Percentiles rank a stretch among this genome's conserved stretches.
Conservation (phyloP, 164 flowering plant genomes). For the Litsea cubeba region DNA sequence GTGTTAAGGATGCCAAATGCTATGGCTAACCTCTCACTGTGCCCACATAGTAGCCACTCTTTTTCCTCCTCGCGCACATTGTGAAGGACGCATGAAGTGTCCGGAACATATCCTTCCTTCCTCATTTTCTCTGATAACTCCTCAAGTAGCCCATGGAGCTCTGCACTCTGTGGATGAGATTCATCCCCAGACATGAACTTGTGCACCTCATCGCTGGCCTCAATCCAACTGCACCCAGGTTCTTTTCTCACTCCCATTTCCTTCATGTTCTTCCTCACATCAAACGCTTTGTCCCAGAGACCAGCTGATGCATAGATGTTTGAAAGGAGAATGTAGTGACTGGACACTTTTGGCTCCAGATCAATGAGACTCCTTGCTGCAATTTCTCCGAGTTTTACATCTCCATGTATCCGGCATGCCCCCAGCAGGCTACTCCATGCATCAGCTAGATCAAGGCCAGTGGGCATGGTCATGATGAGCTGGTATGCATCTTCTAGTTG, state of each 20-base stretch:
- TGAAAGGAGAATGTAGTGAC: constrained; percentile 75
- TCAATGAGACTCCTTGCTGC: constrained; percentile 50
- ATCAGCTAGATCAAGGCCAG: constrained; percentile 31
- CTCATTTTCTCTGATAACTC: constrained; percentile 49
- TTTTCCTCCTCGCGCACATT: constrained; percentile 71
- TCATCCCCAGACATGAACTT: constrained; percentile 68
- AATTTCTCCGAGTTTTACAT: constrained; percentile 63
- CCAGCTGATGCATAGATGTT: constrained; percentile 75
- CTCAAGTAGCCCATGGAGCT: constrained; percentile 46
- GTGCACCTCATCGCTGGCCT: constrained; percentile 53
- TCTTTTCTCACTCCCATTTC: constrained; percentile 68
- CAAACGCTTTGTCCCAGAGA: constrained; percentile 64
- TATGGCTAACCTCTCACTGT: constrained; percentile 78
- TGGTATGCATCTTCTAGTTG: constrained; percentile 54
- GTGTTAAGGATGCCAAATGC: constrained; percentile 80
- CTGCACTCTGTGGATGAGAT: constrained; percentile 54
- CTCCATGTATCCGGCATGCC: constrained; percentile 63
- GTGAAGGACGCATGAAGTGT: constrained; percentile 84
- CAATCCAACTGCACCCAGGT: constrained; percentile 91
- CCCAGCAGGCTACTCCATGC: constrained; percentile 87
- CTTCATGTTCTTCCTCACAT: constrained; percentile 57
- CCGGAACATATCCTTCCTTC: constrained; percentile 71
- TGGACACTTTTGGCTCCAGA: constrained; percentile 67
- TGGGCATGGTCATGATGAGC: constrained; percentile 50
- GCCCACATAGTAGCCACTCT: constrained; percentile 68